Evolutionary conservation across 1,284 basidiomycete genomes (phyloP).

Genomic region (Xerocomus amazonicus): DNA sequence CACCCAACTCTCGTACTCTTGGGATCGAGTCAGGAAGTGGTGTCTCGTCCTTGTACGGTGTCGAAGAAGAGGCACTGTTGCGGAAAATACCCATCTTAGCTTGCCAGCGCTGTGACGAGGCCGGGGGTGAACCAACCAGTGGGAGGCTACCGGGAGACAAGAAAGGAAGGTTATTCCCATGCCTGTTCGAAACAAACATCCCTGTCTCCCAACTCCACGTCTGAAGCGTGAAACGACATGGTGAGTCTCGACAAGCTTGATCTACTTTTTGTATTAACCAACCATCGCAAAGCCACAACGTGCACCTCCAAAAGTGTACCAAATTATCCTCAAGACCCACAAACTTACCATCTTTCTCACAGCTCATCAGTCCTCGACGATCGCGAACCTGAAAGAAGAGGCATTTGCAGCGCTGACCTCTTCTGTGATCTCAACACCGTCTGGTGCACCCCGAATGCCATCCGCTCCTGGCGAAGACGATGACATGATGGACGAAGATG

Average conservation of each 20-base stretch:
- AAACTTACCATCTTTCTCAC: conserved; percentile 62
- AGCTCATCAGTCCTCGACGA: conserved; percentile 47
- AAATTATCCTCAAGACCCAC: conserved; percentile 66
- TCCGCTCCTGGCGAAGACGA: conserved; percentile 24
- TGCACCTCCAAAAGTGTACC: conserved; percentile 53
- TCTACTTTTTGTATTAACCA: too few species aligned
- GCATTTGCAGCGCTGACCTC: conserved; percentile 57
- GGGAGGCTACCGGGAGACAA: conserved; percentile 17
- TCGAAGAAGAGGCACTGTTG: conserved; percentile 38
- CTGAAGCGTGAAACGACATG: conserved; percentile 13
- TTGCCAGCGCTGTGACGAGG: neutral
- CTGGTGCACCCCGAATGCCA: conserved; percentile 14
- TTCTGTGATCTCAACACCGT: conserved; percentile 32
- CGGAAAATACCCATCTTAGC: conserved; percentile 52
- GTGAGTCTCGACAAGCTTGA: conserved; percentile 13
- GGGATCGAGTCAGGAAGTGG: conserved; percentile 75
- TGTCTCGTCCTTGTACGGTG: conserved; percentile 65
- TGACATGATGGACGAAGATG: conserved; percentile 18
- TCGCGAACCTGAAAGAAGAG: conserved; percentile 59
- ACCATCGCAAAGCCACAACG: conserved; percentile 37
- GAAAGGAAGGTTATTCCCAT: conserved; percentile 28
- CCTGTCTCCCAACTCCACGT: too few species aligned
- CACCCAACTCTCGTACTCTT: conserved; percentile 87
- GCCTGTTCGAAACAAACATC: neutral
- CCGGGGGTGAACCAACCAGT: neutral